Conservation (phyloP, 768 basidiomycete genomes). For the Leccinum subgranulosum region DNA sequence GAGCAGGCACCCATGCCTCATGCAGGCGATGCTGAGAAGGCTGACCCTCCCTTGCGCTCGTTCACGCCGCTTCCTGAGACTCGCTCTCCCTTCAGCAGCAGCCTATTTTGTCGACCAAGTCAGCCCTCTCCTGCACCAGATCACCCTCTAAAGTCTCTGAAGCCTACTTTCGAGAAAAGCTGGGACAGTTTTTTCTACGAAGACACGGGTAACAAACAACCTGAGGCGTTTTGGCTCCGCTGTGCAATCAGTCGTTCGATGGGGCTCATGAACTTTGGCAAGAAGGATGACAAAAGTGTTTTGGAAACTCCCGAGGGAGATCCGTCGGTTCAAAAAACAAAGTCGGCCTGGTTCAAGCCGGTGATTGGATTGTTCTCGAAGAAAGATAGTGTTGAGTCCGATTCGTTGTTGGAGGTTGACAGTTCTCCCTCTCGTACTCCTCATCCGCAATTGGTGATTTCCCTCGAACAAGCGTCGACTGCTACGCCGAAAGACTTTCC, state of each 20-base stretch:
- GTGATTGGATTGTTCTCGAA: constrained; percentile 30
- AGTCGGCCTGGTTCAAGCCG: constrained; percentile 36
- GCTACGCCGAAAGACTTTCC: constrained; percentile 26
- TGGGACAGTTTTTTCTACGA: constrained; percentile 45
- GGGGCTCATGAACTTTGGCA: constrained; percentile 45
- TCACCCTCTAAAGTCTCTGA: constrained; percentile 26
- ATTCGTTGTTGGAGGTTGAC: constrained; percentile 20
- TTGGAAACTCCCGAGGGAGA: constrained; percentile 5
- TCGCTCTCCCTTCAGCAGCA: constrained; percentile 30
- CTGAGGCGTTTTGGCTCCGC: constrained; percentile 24
- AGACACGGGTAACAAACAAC: constrained; percentile 14
- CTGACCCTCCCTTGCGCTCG: constrained; percentile 34
- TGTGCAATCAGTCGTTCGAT: constrained; percentile 31
- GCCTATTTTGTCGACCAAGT: constrained; percentile 38
- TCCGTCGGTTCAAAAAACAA: constrained; percentile 28
- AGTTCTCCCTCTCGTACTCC: constrained; percentile 14
- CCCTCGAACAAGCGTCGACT: constrained; percentile 38
- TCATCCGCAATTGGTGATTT: constrained; percentile 41
- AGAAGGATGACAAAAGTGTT: constrained; percentile 33
- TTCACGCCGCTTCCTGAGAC: constrained; percentile 51
- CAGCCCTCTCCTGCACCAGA: constrained; percentile 27
- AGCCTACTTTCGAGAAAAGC: constrained; percentile 37
- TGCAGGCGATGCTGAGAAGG: constrained; percentile 24
- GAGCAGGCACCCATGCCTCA: constrained; percentile 15
- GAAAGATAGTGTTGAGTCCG: constrained; percentile 13